A percentile compares a stretch with the other conserved stretches of the same genome.
phyloP scores from a whole-genome alignment of 73 alveolate genomes.

The Paramecium pentaurelia region DNA sequence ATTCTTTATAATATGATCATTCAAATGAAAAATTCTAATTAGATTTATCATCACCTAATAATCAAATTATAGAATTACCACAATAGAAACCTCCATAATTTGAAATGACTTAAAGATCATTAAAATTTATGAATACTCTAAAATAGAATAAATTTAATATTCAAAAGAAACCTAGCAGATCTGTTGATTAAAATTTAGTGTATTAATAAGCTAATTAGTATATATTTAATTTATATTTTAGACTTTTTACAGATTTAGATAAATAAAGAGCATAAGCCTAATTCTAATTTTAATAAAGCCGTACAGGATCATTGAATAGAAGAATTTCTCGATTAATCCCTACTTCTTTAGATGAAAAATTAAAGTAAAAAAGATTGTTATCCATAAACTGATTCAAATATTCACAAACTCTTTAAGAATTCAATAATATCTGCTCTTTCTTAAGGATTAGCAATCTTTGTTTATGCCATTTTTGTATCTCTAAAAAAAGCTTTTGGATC shows the following conservation, averaged over 20 bases:
- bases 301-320: background rate
- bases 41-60: background rate
- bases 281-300: background rate
- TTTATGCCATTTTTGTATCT: slow-evolving; percentile 84
- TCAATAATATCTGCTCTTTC: slow-evolving; percentile 83
- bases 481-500: slow-evolving; percentile 76
- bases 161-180: background rate
- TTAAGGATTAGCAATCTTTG: slow-evolving; percentile 73
- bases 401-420: slow-evolving; percentile 47
- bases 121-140: background rate
- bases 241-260: background rate
- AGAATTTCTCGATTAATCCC: background rate
- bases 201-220: slow-evolving; percentile 4
- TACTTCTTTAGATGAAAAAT: background rate
- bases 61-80: background rate
- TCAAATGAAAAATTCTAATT: background rate
- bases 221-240: background rate
- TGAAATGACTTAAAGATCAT: background rate
- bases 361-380: background rate
- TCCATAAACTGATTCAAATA: background rate
- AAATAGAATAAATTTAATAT: background rate
- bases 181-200: background rate
- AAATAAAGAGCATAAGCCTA: slow-evolving; percentile 3
- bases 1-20: background rate
- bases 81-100: background rate